Evolutionary conservation across 306 rosid genomes (phyloP).

Genomic region (Chamaecrista fasciculata): DNA sequence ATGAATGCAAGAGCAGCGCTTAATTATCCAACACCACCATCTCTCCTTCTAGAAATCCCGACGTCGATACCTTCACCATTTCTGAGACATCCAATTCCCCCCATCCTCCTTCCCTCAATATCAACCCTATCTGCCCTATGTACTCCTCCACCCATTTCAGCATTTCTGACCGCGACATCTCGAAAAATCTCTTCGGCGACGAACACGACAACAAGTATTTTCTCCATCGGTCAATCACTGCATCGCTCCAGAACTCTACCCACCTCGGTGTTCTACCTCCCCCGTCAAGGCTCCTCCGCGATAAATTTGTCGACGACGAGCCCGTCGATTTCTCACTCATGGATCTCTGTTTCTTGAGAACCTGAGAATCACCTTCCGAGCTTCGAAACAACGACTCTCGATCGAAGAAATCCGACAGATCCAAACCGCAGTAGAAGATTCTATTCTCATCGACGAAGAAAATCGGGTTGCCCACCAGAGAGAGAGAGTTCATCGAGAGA

Average conservation of each 20-base stretch:
- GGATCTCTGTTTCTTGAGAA: no score
- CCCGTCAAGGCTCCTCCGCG: conserved; percentile 76
- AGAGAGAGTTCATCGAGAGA: no score
- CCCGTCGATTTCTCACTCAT: conserved; percentile 82
- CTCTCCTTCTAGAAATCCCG: conserved; percentile 78
- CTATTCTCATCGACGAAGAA: no score
- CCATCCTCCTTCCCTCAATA: conserved; percentile 82
- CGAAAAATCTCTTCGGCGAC: conserved; percentile 74
- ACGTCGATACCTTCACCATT: conserved; percentile 67
- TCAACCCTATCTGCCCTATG: conserved; percentile 73
- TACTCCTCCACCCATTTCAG: conserved; percentile 88
- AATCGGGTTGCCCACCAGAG: no score
- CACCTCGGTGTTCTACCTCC: no score
- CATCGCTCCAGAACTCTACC: conserved; percentile 98
- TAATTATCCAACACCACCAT: no score
- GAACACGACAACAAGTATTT: conserved; percentile 57
- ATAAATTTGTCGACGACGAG: conserved; percentile 56
- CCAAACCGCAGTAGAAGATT: conserved; percentile 86
- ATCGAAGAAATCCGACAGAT: conserved; percentile 93
- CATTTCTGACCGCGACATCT: conserved; percentile 43
- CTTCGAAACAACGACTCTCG: conserved; percentile 64
- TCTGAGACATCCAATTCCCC: conserved; percentile 75
- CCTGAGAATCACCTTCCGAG: conserved; percentile 49
- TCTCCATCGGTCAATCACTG: conserved; percentile 71
- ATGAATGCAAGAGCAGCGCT: no score